Evolutionary conservation across 148 eudicot species (phyloP).

Genomic region (Vaccinium darrowii): DNA sequence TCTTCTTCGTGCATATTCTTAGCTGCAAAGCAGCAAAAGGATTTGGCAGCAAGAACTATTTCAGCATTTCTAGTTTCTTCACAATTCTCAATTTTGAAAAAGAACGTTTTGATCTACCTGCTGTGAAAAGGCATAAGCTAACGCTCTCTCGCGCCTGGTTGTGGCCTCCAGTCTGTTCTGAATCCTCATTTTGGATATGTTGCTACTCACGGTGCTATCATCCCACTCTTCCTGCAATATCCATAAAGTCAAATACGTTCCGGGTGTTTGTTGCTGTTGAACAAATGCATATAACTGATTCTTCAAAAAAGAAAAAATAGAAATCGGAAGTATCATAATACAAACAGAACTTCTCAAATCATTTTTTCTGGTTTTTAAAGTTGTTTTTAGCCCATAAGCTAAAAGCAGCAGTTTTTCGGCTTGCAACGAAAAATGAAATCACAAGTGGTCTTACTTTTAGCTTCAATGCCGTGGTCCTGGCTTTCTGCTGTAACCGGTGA

Average conservation of each 20-base stretch:
- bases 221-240: slow-evolving; percentile 74
- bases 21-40: slow-evolving; percentile 53
- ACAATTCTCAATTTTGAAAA: neutral
- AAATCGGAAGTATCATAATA: neutral
- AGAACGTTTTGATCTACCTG: slow-evolving; percentile 43
- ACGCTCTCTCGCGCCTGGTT: slow-evolving; percentile 85
- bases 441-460: slow-evolving; percentile 46
- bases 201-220: slow-evolving; percentile 73
- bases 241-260: neutral
- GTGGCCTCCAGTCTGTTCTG: slow-evolving; percentile 74
- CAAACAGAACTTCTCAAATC: neutral
- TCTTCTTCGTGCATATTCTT: slow-evolving; percentile 74
- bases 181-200: slow-evolving; percentile 54
- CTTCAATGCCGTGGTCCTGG: slow-evolving; percentile 35
- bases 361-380: neutral
- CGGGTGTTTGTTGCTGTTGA: neutral
- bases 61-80: neutral
- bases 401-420: neutral
- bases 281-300: neutral
- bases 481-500: slow-evolving; percentile 38
- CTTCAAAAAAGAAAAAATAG: neutral
- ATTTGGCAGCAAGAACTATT: neutral
- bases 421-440: neutral
- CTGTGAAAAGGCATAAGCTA: slow-evolving; percentile 88
- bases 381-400: neutral